Conservation (phyloP, 768 basidiomycete genomes). For the Cyclocybe aegerita region DNA sequence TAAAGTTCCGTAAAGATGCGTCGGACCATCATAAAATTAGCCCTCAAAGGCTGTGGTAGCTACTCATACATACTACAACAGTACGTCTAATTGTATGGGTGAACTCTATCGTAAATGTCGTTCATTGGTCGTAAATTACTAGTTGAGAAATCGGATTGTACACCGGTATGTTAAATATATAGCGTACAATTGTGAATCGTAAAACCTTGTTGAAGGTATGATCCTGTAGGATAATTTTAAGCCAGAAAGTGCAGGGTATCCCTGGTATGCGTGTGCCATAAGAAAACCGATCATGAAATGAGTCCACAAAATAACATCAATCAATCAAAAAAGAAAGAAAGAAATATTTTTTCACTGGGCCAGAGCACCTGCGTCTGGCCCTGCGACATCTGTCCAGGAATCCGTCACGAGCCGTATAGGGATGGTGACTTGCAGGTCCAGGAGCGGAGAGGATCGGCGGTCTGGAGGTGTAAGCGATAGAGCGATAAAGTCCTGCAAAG, state of each 20-base stretch:
- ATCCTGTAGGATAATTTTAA: not conserved
- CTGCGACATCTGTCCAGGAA: slow-evolving; percentile 32
- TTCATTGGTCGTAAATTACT: too few relatives aligned
- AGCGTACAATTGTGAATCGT: not conserved
- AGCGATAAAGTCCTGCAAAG: slow-evolving; percentile 55
- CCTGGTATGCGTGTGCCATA: not conserved
- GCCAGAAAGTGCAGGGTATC: not conserved
- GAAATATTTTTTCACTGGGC: slow-evolving; percentile 1
- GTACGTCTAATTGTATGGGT: too few relatives aligned
- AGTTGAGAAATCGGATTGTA: too few relatives aligned
- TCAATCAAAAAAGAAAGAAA: not conserved
- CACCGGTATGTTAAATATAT: too few relatives aligned
- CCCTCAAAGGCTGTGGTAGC: too few relatives aligned
- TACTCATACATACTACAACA: too few relatives aligned
- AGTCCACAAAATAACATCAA: not conserved
- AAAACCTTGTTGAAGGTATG: not conserved
- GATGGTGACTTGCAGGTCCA: slow-evolving; percentile 40
- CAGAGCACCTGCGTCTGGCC: slow-evolving; percentile 13
- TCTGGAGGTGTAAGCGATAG: slow-evolving; percentile 43
- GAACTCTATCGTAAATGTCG: too few relatives aligned
- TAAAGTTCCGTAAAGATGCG: too few relatives aligned
- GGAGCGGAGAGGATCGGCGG: slow-evolving; percentile 32
- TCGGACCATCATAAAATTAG: too few relatives aligned
- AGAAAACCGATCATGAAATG: not conserved
- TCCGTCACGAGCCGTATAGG: slow-evolving; percentile 63